Base-by-base conservation (phyloP, 2,329 filamentous ascomycete genomes). In the Pyrenochaeta sp. region DNA sequence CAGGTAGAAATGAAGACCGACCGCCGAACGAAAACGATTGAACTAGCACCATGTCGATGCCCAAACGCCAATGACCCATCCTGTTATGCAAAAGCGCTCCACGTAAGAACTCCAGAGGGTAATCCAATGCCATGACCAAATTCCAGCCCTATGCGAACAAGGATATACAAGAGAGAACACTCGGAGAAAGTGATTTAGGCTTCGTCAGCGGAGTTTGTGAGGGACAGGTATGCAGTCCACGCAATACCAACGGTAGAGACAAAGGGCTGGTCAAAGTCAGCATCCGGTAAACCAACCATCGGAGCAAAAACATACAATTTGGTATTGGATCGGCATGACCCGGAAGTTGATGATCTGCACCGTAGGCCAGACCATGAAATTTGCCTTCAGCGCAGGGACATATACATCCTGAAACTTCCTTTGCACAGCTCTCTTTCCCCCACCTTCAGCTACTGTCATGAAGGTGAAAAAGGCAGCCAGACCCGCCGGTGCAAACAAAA, bases 291-390 rank as follows among this genome's bases (percentile, higher is more conserved):
- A 10, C 6, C 1, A n/a, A 23, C 6, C 6, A 7, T 10, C 10
- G 18, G 33, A 27, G 23, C 10, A 23, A 20, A 10, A 41, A 85
- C 92, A 83, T 79, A 97, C 93, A 77, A 99, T 90, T 77, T 99
- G 95, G 76, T 95, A 96, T 73, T 96, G 93, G 47, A 98, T 89
- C 12, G 95, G 95, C 82, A 99, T 92, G 64, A 98, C 75, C 27
- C 94, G 86, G 80, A 99, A 99, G 81, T 99, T 99, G 79, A 99
- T 85, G 60, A 98, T 88, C 79, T 99, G 95, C 39, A 99, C 95
- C 5, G 90, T 87, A 20, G 95, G 95, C 95, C 95, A 99, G 20
- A 99, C 85, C 66, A 96, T 82, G 69, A 90, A 99, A 78, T 99
- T 99, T 65, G 94, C 93, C 82, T 97, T 97, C 63, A 99, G 82